A percentile compares a stretch with the other conserved stretches of the same genome.
Evolutionary conservation across 345 rosid genomes (phyloP).

Genomic region (Noccaea caerulescens): DNA sequence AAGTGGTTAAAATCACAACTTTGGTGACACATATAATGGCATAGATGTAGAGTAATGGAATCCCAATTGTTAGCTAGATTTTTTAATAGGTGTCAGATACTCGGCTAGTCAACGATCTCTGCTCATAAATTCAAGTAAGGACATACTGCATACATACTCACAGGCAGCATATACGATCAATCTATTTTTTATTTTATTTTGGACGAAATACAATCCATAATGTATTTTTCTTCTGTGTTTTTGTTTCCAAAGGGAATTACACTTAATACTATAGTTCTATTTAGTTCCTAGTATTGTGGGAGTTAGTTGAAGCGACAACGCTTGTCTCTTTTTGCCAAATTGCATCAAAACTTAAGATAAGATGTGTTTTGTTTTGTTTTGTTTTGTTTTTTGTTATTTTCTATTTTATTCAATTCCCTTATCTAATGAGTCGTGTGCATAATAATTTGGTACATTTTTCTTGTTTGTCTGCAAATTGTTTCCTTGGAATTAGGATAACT

Average conservation of each 20-base stretch:
- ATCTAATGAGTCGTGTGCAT: constrained; percentile 36
- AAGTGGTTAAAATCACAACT: background rate
- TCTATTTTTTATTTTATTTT: no score
- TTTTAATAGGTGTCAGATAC: constrained; percentile 22
- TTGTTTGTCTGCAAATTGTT: constrained; percentile 33
- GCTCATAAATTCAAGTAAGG: constrained; percentile 20
- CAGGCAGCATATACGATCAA: no score
- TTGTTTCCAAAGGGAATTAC: background rate
- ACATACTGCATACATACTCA: background rate
- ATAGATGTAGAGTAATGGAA: constrained; percentile 1
- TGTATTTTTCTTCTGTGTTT: constrained; percentile 5
- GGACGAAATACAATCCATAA: background rate
- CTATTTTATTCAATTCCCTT: background rate
- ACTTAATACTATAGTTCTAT: background rate
- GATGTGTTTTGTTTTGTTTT: constrained; percentile 8
- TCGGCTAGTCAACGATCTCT: constrained; percentile 28
- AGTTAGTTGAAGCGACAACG: constrained; percentile 30
- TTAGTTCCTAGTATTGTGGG: constrained; percentile 34
- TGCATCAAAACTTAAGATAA: constrained; percentile 31
- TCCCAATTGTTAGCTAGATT: constrained; percentile 19
- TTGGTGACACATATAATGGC: background rate
- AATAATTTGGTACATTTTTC: constrained; percentile 42
- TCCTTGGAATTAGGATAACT: constrained; percentile 20
- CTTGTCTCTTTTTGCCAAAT: constrained; percentile 35
- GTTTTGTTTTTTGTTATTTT: background rate